A percentile compares a stretch with the other conserved stretches of the same genome.
Evolutionary conservation across 2,329 filamentous ascomycete genomes (phyloP).

Genomic region (Trichoderma simmonsii): DNA sequence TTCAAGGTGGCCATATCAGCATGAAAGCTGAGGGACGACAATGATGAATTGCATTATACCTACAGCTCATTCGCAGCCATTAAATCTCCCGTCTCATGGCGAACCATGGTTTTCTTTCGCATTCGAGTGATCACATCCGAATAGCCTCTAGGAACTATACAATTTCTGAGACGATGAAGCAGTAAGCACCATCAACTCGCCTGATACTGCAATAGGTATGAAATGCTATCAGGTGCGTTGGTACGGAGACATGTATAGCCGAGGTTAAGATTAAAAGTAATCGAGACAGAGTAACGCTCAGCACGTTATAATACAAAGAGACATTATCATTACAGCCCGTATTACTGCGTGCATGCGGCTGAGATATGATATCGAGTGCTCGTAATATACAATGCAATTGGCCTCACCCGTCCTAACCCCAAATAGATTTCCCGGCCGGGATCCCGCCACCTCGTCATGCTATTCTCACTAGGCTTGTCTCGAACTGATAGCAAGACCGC

Average conservation of each 20-base stretch:
- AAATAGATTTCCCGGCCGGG: conserved; percentile 9
- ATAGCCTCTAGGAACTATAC: too few species aligned
- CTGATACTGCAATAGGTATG: background rate
- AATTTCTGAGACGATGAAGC: background rate
- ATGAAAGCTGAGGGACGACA: background rate
- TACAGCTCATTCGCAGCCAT: conserved; percentile 6
- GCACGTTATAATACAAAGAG: background rate
- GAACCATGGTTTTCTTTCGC: background rate
- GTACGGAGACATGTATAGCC: background rate
- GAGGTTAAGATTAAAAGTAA: background rate
- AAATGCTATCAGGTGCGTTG: background rate
- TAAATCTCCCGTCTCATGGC: background rate
- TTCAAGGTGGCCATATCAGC: too few species aligned
- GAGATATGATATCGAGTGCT: background rate
- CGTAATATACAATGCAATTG: background rate
- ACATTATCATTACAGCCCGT: background rate
- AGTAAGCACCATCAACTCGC: background rate
- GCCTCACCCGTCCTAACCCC: background rate
- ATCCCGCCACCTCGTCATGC: conserved; percentile 4
- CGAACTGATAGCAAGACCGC: conserved; percentile 2
- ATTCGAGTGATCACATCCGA: background rate
- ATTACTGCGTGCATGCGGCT: background rate
- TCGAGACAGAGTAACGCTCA: background rate
- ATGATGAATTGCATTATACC: conserved; percentile 19
- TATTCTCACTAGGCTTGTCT: background rate